Evolutionary conservation across 73 alveolate genomes (phyloP).

Genomic region (Blepharisma stoltei): DNA sequence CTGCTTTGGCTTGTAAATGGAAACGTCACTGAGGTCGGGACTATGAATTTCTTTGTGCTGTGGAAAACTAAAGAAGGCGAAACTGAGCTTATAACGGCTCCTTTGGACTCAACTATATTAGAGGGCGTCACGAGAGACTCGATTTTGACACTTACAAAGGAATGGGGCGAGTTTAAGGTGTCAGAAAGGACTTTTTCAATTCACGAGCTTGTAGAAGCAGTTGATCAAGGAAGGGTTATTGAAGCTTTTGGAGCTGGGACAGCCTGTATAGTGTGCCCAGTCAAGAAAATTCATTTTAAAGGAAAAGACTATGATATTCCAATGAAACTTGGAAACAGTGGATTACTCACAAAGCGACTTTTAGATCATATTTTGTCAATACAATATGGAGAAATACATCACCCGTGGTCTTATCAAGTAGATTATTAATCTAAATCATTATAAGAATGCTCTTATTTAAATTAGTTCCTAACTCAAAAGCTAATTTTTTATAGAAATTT

Average conservation of each 20-base stretch:
- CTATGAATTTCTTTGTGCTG: slow-evolving; percentile 50
- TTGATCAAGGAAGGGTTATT: slow-evolving; percentile 40
- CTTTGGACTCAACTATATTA: slow-evolving; percentile 56
- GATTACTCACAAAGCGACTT: neutral
- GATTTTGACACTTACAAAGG: slow-evolving; percentile 37
- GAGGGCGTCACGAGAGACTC: slow-evolving; percentile 56
- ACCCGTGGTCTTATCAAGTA: slow-evolving; percentile 5
- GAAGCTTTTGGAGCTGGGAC: slow-evolving; percentile 54
- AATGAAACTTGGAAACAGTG: slow-evolving; percentile 17
- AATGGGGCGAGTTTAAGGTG: slow-evolving; percentile 37
- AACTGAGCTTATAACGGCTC: slow-evolving; percentile 57
- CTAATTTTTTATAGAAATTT: too few species aligned
- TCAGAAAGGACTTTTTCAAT: slow-evolving; percentile 43
- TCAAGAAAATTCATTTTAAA: slow-evolving; percentile 33
- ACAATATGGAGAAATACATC: neutral
- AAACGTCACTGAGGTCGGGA: slow-evolving; percentile 56
- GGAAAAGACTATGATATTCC: slow-evolving; percentile 46
- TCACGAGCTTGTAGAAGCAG: slow-evolving; percentile 47
- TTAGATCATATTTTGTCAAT: neutral
- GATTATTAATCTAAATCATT: too few species aligned
- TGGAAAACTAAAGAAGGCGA: slow-evolving; percentile 44
- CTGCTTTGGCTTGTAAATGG: slow-evolving; percentile 58
- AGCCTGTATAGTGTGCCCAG: slow-evolving; percentile 35
- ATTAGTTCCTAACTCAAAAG: too few species aligned
- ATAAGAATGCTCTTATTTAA: neutral